A percentile compares a stretch with the other conserved stretches of the same genome.
Evolutionary conservation across 331 rosid species (phyloP).

Genomic region (Cydonia oblonga): DNA sequence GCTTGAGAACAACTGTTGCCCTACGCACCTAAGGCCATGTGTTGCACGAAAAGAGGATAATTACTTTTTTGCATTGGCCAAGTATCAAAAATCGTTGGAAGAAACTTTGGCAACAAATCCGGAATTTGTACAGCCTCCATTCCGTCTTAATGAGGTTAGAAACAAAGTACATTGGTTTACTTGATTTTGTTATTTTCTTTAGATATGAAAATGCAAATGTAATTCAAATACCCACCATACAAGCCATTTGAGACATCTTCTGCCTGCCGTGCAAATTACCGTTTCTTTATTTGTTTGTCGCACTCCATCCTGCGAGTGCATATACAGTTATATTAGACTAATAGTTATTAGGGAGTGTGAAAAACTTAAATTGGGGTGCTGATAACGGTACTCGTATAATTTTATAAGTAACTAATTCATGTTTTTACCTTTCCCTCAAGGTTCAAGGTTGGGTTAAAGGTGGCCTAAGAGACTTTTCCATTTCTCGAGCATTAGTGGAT

Average conservation of each 20-base stretch:
- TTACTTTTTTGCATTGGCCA: constrained; percentile 82
- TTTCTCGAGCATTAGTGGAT: constrained; percentile 91
- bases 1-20: constrained; percentile 70
- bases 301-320: neutral
- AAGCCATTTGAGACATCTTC: neutral
- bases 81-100: constrained; percentile 66
- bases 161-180: neutral
- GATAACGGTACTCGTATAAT: neutral
- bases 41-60: constrained; percentile 82
- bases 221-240: neutral
- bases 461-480: constrained; percentile 86
- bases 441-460: constrained; percentile 91
- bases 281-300: neutral
- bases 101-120: constrained; percentile 60
- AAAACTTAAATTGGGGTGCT: neutral
- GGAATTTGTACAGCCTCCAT: constrained; percentile 72
- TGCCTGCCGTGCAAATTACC: neutral
- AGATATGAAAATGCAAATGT: neutral
- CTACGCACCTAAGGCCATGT: constrained; percentile 84
- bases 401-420: neutral
- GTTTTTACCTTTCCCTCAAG: constrained; percentile 26
- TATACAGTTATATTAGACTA: neutral
- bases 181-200: neutral
- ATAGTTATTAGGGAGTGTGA: neutral
- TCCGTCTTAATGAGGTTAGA: constrained; percentile 78